These are phyloP conservation scores for Dipteronia sinensis DNA, from an alignment of 345 rosid species.

Conservation along the genomic window DNA sequence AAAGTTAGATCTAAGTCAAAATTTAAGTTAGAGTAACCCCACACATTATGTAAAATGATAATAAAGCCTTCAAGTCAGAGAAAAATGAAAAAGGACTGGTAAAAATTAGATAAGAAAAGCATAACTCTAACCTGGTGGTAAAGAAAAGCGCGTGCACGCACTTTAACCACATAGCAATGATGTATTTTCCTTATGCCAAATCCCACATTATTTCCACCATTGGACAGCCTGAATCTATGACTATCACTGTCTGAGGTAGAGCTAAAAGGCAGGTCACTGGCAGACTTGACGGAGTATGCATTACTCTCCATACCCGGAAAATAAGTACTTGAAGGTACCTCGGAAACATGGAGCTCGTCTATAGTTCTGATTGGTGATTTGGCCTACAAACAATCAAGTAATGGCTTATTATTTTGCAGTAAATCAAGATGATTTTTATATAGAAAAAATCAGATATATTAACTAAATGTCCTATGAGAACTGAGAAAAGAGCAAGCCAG, in stretches of 20 bases:
- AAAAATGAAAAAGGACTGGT: not conserved
- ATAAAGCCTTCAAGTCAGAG: not conserved
- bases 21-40: not conserved
- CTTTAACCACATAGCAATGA: constrained; percentile 66
- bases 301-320: constrained; percentile 63
- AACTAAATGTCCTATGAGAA: not conserved
- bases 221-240: constrained; percentile 16
- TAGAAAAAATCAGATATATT: not conserved
- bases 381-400: constrained; percentile 48
- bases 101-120: not conserved
- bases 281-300: constrained; percentile 29
- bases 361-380: constrained; percentile 77
- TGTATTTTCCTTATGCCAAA: constrained; percentile 71
- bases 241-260: constrained; percentile 23
- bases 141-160: constrained; percentile 79
- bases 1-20: not conserved
- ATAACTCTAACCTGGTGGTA: constrained; percentile 75
- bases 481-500: not conserved
- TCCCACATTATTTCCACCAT: constrained; percentile 36
- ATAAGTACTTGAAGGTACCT: constrained; percentile 63
- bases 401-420: not conserved
- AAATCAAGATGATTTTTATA: not conserved
- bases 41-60: not conserved
- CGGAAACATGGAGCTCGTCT: constrained; percentile 70
- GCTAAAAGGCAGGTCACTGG: constrained; percentile 23